Conservation (phyloP, 306 rosid species). For the Vachellia pachyceras region DNA sequence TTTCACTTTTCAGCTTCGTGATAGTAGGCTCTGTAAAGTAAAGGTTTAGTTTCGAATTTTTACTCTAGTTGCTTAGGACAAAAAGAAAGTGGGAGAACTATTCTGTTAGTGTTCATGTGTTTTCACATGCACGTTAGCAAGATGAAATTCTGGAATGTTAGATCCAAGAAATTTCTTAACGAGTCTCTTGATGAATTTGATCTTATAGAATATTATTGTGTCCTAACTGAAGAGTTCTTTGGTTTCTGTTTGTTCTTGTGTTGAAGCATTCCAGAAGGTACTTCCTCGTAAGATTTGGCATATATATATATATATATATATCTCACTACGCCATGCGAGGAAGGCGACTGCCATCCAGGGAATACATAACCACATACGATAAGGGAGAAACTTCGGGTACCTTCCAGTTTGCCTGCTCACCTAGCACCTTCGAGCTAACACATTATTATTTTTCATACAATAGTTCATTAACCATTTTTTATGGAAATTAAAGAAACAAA, state of each 20-base stretch:
- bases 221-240: constrained; percentile 19
- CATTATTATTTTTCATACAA: too few relatives aligned
- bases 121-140: background rate
- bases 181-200: constrained; percentile 11
- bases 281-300: constrained; percentile 32
- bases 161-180: constrained; percentile 41
- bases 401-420: background rate
- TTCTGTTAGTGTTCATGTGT: background rate
- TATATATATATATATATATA: constrained; percentile 10
- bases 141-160: constrained; percentile 31
- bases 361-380: constrained; percentile 43
- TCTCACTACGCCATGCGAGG: constrained; percentile 69
- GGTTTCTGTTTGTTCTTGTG: constrained; percentile 19
- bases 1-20: background rate
- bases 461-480: too few relatives aligned
- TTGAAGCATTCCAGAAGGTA: constrained; percentile 36
- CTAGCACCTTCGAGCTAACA: background rate
- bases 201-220: background rate
- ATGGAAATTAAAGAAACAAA: too few relatives aligned
- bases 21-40: background rate
- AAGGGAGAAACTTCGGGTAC: constrained; percentile 61
- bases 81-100: constrained; percentile 21
- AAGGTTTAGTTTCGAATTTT: constrained; percentile 1
- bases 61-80: constrained; percentile 20
- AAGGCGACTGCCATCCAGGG: constrained; percentile 62